A percentile compares a stretch with the other conserved stretches of the same genome.
phyloP scores from a whole-genome alignment of 306 rosid species.

The Malus sylvestris region DNA sequence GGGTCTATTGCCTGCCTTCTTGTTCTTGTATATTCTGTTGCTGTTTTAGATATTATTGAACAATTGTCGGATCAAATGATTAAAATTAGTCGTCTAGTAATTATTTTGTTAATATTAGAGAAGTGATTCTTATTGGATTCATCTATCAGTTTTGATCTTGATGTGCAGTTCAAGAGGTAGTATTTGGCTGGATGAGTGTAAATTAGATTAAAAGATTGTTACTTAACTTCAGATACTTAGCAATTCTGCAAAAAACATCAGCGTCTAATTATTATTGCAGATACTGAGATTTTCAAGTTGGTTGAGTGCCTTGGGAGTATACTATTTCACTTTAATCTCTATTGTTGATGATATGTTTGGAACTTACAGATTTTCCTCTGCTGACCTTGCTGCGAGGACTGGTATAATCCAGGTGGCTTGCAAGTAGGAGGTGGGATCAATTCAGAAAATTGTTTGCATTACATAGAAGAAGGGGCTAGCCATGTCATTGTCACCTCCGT shows the following conservation, averaged over 20 bases:
- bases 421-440: slow-evolving; percentile 98
- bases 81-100: background rate
- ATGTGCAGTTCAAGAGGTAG: too few species aligned
- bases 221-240: background rate
- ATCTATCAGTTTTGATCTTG: background rate
- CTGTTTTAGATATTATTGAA: background rate
- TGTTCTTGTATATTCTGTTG: background rate
- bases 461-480: slow-evolving; percentile 88
- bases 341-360: slow-evolving; percentile 37
- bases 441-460: slow-evolving; percentile 67
- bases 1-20: slow-evolving; percentile 3
- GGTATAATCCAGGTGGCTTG: slow-evolving; percentile 59
- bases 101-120: background rate
- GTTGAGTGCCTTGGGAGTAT: slow-evolving; percentile 5
- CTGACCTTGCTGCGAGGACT: slow-evolving; percentile 59
- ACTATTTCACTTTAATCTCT: slow-evolving; percentile 9
- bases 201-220: background rate
- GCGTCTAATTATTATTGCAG: background rate
- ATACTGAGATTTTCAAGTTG: background rate
- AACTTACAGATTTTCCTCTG: slow-evolving; percentile 55
- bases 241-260: background rate
- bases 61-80: background rate
- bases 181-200: background rate
- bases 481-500: slow-evolving; percentile 95
- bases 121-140: background rate